Percentiles rank a stretch among this genome's conserved stretches.
Evolutionary conservation across 2,329 filamentous ascomycete genomes (phyloP).

Genomic region (Fusarium chlamydosporum): DNA sequence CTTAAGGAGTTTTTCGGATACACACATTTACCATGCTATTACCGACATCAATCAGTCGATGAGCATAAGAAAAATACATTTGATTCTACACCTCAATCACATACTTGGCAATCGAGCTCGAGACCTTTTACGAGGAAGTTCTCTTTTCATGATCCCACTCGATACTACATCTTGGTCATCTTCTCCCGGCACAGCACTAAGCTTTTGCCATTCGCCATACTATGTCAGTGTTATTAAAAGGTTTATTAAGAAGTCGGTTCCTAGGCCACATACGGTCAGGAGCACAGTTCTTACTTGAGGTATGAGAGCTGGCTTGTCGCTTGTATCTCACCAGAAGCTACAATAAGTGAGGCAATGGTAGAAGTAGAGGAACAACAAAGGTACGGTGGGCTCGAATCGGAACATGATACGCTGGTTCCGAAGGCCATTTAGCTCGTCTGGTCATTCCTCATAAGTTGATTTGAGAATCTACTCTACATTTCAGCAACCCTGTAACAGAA

Average conservation of each 20-base stretch:
- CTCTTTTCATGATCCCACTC: background rate
- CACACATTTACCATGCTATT: slow-evolving; percentile 34
- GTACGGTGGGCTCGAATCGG: background rate
- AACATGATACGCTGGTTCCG: slow-evolving; percentile 27
- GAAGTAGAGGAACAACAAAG: background rate
- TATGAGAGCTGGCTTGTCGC: background rate
- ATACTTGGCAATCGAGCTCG: slow-evolving; percentile 25
- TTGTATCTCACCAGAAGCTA: background rate
- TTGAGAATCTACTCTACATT: slow-evolving; percentile 46
- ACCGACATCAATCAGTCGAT: slow-evolving; percentile 39
- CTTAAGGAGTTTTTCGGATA: slow-evolving; percentile 44
- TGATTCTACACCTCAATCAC: slow-evolving; percentile 39
- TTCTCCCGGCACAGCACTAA: background rate
- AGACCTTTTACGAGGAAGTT: slow-evolving; percentile 1
- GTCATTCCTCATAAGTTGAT: slow-evolving; percentile 44
- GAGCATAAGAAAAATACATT: slow-evolving; percentile 27
- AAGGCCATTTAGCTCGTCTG: slow-evolving; percentile 37
- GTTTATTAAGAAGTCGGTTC: background rate
- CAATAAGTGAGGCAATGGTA: background rate
- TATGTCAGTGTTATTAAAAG: background rate
- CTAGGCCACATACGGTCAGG: background rate
- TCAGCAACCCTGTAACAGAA: slow-evolving; percentile 22
- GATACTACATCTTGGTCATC: background rate
- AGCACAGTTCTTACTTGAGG: background rate
- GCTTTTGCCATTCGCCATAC: background rate